Conservation (phyloP, 768 basidiomycete genomes). For the Wakefieldia striispora region DNA sequence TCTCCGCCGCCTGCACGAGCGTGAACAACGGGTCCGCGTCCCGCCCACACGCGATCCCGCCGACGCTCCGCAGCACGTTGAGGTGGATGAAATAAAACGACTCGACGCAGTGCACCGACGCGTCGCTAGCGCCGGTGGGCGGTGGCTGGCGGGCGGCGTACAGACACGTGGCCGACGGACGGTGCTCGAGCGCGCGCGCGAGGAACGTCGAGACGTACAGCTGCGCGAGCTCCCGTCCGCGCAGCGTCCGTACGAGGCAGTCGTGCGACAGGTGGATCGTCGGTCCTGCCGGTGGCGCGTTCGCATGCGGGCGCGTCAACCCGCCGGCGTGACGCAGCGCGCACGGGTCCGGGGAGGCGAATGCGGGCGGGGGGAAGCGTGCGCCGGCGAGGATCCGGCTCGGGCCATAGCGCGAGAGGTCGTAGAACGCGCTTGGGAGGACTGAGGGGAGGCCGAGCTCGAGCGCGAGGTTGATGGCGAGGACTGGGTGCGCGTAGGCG, state of each 20-base stretch:
- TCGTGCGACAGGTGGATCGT: slow-evolving; percentile 36
- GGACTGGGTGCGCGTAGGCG: slow-evolving; percentile 61
- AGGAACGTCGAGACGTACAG: slow-evolving; percentile 62
- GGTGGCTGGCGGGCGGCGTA: slow-evolving; percentile 32
- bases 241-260: slow-evolving; percentile 45
- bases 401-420: slow-evolving; percentile 69
- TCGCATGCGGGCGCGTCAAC: not conserved
- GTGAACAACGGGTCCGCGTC: slow-evolving; percentile 75
- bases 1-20: slow-evolving; percentile 64
- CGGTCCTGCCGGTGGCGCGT: not conserved
- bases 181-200: slow-evolving; percentile 49
- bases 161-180: slow-evolving; percentile 50
- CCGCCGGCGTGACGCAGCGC: not conserved
- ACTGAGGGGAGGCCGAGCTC: slow-evolving; percentile 57
- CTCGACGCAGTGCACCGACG: slow-evolving; percentile 48
- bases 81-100: slow-evolving; percentile 77
- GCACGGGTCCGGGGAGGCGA: slow-evolving; percentile 25
- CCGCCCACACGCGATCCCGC: slow-evolving; percentile 67
- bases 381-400: slow-evolving; percentile 64
- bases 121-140: not conserved
- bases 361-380: slow-evolving; percentile 30
- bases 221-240: slow-evolving; percentile 66
- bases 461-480: slow-evolving; percentile 66
- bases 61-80: slow-evolving; percentile 66
- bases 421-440: slow-evolving; percentile 72